Percentiles rank a stretch among this genome's conserved stretches.
Conservation (phyloP, 805 yeast genomes). For the Saccharomycopsis lassenensis region DNA sequence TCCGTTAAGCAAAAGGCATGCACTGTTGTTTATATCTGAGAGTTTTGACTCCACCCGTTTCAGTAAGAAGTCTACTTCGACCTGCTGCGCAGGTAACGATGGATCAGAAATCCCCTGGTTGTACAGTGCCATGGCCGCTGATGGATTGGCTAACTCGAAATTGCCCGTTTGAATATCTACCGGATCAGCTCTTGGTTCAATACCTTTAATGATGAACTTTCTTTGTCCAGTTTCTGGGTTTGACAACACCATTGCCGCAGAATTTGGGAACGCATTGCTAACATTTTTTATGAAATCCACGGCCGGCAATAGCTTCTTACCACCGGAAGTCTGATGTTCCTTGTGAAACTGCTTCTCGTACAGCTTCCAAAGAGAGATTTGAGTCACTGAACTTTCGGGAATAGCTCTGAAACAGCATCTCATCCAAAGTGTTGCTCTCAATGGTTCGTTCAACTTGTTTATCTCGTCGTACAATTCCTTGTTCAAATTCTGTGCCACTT, state of each 20-base stretch:
- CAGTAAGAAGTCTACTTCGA: no score
- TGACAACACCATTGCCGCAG: constrained; percentile 86
- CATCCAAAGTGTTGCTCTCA: constrained; percentile 90
- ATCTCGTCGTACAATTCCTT: constrained; percentile 47
- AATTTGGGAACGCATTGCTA: constrained; percentile 73
- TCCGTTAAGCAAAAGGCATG: constrained; percentile 2
- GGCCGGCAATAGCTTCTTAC: constrained; percentile 68
- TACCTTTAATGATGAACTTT: constrained; percentile 87
- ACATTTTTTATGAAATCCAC: constrained; percentile 96
- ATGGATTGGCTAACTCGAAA: no score
- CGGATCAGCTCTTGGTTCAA: constrained; percentile 67
- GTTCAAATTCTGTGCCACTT: constrained; percentile 50
- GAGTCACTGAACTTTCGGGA: constrained; percentile 78
- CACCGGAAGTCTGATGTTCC: constrained; percentile 37
- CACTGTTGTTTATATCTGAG: constrained; percentile 12
- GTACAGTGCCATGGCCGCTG: no score
- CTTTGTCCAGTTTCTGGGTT: constrained; percentile 52
- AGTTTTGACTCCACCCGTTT: no score
- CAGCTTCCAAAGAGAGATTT: constrained; percentile 90
- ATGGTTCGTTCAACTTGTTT: constrained; percentile 65
- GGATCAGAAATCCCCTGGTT: no score
- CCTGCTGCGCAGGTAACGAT: no score
- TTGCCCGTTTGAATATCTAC: constrained; percentile 26
- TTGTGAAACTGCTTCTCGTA: constrained; percentile 80
- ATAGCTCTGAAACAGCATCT: constrained; percentile 80